Evolutionary conservation across 2,329 filamentous ascomycete species (phyloP), one percentile per base, ranked within the genome.

Genomic region (Hymenoscyphus albidus): DNA sequence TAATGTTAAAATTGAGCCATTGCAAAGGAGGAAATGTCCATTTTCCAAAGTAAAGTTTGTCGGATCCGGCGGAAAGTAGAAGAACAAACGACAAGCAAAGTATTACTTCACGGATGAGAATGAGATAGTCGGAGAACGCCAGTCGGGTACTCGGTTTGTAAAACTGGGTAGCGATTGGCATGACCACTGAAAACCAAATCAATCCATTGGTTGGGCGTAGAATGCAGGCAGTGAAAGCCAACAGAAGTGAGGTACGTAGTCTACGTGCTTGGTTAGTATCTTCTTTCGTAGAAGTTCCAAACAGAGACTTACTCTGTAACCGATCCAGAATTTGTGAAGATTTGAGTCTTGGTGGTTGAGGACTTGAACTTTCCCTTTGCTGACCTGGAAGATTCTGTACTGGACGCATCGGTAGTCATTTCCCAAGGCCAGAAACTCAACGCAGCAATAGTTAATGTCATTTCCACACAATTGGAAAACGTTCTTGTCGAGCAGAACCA

Each of bases 401-500:
- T 66, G 38, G 27, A 12, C 40, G 16, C 48, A 3, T 66, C 64
- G 76, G 76, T 72, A 44, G 88, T 81, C 77, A 91, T 83, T 64
- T 86, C 81, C 93, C 95, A 98, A 13, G 95, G 94, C 91, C 92
- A 98, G 71, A 88, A 85, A 74, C 87, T 87, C 57, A 98, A 80
- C 1, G 93, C 94, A 72, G 87, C 82, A 65, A 90, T 82, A 4
- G 94, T 97, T 70, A 99, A 79, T 0, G 90, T 91, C n/a, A 90
- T 92, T 80, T 99, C 95, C 4, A 98, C 80, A 61, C 89, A 95
- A 78, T 99, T 99, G 62, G 94, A 97, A 74, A 99, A 89, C 0
- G 95, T 97, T 58, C 95, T 85, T 0, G 93, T 94, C 1, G 93
- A 95, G 78, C 90, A 95, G 78, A 95, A 98, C 91, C 92, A 98